Percentiles rank a stretch among this genome's conserved stretches.
Conservation (phyloP, 768 basidiomycete species). For the Boletus subcaerulescens region DNA sequence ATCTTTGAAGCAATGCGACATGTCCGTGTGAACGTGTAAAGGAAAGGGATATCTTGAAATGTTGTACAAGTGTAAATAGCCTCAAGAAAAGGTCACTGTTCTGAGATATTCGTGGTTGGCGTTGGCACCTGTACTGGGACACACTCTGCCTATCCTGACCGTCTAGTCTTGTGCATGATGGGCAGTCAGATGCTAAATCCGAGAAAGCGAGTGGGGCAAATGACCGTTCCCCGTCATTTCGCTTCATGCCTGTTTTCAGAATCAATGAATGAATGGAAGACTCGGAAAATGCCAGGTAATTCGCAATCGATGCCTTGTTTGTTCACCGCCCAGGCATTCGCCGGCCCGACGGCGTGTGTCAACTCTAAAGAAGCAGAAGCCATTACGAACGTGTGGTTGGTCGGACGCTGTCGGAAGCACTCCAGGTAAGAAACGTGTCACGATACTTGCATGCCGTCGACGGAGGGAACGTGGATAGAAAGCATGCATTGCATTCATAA, state of each 20-base stretch:
- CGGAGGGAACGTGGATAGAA: slow-evolving; percentile 18
- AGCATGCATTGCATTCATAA: slow-evolving; percentile 28
- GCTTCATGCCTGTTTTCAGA: background rate
- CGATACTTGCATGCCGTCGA: slow-evolving; percentile 9
- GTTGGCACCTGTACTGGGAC: background rate
- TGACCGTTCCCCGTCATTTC: background rate
- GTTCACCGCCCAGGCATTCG: background rate
- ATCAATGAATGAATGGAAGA: slow-evolving; percentile 2
- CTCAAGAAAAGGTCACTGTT: no score
- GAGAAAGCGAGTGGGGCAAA: background rate
- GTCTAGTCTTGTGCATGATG: no score
- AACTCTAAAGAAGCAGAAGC: background rate
- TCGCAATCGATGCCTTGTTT: background rate
- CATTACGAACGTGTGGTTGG: background rate
- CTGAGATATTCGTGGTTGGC: no score
- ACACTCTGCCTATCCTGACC: background rate
- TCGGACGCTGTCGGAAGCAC: background rate
- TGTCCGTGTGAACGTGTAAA: slow-evolving; percentile 2
- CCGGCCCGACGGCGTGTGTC: background rate
- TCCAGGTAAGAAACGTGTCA: slow-evolving; percentile 4
- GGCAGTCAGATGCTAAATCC: background rate
- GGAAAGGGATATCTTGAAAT: background rate
- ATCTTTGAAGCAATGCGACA: background rate
- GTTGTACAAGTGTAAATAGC: no score
- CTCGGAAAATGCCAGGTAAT: slow-evolving; percentile 16